phyloP scores from a whole-genome alignment of 106 monocot species.

The Acanthochlamys bracteata region DNA sequence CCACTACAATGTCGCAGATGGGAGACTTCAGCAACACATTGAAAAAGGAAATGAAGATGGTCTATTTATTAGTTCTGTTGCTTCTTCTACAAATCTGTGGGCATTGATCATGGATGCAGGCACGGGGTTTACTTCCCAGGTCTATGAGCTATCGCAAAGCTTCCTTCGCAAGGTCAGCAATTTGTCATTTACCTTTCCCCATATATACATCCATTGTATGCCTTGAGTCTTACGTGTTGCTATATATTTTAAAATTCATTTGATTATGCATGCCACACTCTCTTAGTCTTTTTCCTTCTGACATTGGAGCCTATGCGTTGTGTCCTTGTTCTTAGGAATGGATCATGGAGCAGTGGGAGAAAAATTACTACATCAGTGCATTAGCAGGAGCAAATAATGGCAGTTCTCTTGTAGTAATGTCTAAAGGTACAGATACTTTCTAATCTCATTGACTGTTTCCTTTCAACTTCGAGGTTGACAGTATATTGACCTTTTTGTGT shows the following conservation, averaged over 20 bases:
- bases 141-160: constrained; percentile 70
- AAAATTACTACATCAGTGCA: constrained; percentile 78
- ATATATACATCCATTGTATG: not conserved
- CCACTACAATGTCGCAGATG: constrained; percentile 90
- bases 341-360: constrained; percentile 96
- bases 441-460: not conserved
- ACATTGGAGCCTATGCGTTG: not conserved
- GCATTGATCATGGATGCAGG: constrained; percentile 98
- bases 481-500: not conserved
- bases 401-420: constrained; percentile 84
- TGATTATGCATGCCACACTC: too few relatives aligned
- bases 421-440: constrained; percentile 41
- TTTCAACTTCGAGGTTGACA: not conserved
- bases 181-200: not conserved
- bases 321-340: constrained; percentile 41
- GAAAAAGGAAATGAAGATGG: constrained; percentile 92
- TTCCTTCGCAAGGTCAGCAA: constrained; percentile 80
- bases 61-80: constrained; percentile 78
- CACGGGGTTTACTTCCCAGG: constrained; percentile 81
- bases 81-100: constrained; percentile 83
- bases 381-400: constrained; percentile 75
- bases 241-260: too few relatives aligned
- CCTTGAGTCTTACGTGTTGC: too few relatives aligned
- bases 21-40: constrained; percentile 72
- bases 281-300: too few relatives aligned